phyloP scores from a whole-genome alignment of 331 rosid species.

The Rosa hybrid region DNA sequence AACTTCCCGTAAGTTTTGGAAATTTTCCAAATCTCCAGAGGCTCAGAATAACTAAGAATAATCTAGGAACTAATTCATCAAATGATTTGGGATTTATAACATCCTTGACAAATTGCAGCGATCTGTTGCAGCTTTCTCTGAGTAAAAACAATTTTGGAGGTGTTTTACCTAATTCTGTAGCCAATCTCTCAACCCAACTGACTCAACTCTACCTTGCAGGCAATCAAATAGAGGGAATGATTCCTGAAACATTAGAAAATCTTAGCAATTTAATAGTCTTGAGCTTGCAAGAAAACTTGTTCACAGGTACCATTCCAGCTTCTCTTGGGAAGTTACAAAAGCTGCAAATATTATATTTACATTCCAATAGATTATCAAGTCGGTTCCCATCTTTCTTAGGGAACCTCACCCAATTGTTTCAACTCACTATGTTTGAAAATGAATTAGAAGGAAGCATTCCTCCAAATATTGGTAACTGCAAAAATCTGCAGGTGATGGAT shows the following conservation, averaged over 20 bases:
- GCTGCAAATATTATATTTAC: conserved; percentile 30
- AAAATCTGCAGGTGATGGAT: conserved; percentile 5
- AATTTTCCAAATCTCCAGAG: conserved; percentile 6
- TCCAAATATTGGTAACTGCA: conserved; percentile 20
- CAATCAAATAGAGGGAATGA: conserved; percentile 37
- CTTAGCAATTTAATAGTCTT: conserved; percentile 31
- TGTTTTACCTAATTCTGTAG: conserved; percentile 28
- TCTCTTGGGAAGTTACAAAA: conserved; percentile 32
- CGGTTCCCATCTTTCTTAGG: conserved; percentile 37
- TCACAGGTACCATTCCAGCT: conserved; percentile 38
- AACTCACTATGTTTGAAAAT: conserved; percentile 12
- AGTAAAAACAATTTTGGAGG: conserved; percentile 34
- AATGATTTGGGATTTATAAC: conserved; percentile 31
- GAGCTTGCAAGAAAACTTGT: conserved; percentile 16
- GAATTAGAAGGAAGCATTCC: conserved; percentile 41
- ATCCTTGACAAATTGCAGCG: conserved; percentile 40
- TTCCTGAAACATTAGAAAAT: conserved; percentile 31
- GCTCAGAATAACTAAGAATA: conserved; percentile 20
- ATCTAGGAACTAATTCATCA: conserved; percentile 34
- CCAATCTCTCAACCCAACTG: conserved; percentile 26
- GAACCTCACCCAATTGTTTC: conserved; percentile 31
- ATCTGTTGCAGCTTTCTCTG: conserved; percentile 14
- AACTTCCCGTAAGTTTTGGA: conserved; percentile 38
- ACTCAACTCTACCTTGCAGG: neutral
- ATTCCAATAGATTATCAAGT: conserved; percentile 35